Evolutionary conservation across 1,284 basidiomycete genomes (phyloP).

Genomic region (Fomitopsis pinicola): DNA sequence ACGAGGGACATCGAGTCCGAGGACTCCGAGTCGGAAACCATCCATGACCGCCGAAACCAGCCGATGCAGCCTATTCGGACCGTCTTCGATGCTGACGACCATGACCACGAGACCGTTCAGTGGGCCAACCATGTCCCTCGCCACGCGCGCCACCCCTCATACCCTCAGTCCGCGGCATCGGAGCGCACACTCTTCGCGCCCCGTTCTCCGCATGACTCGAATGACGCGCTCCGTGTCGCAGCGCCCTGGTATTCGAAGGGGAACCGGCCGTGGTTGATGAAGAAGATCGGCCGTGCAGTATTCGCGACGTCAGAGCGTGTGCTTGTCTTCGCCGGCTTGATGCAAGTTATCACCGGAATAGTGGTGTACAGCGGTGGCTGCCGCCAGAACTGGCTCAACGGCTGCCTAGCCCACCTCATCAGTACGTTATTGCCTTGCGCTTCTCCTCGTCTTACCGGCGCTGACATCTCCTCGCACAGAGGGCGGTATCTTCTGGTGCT

Average conservation of each 20-base stretch:
- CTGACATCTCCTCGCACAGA: constrained; percentile 38
- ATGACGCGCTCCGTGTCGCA: constrained; percentile 57
- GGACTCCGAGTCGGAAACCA: constrained; percentile 11
- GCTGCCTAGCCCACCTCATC: constrained; percentile 90
- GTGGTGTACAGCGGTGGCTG: constrained; percentile 83
- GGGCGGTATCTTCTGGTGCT: constrained; percentile 88
- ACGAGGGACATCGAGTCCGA: constrained; percentile 19
- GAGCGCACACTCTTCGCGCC: constrained; percentile 51
- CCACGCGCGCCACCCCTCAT: constrained; percentile 25
- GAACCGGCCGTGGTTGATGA: constrained; percentile 25
- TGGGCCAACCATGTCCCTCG: constrained; percentile 35
- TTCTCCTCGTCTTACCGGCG: neutral
- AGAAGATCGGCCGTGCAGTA: constrained; percentile 36
- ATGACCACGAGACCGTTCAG: constrained; percentile 33
- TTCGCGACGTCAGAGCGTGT: constrained; percentile 58
- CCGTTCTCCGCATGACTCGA: constrained; percentile 49
- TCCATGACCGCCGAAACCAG: constrained; percentile 18
- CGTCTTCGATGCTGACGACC: constrained; percentile 25
- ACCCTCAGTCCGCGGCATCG: constrained; percentile 40
- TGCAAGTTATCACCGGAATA: constrained; percentile 62
- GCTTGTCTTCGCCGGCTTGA: constrained; percentile 68
- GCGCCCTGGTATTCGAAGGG: constrained; percentile 6
- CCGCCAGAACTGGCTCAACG: constrained; percentile 70
- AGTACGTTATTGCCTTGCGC: constrained; percentile 47
- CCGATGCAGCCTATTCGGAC: constrained; percentile 24